Base-by-base conservation (phyloP, 1,284 basidiomycete species). In the Sanguinoderma infundibulare region DNA sequence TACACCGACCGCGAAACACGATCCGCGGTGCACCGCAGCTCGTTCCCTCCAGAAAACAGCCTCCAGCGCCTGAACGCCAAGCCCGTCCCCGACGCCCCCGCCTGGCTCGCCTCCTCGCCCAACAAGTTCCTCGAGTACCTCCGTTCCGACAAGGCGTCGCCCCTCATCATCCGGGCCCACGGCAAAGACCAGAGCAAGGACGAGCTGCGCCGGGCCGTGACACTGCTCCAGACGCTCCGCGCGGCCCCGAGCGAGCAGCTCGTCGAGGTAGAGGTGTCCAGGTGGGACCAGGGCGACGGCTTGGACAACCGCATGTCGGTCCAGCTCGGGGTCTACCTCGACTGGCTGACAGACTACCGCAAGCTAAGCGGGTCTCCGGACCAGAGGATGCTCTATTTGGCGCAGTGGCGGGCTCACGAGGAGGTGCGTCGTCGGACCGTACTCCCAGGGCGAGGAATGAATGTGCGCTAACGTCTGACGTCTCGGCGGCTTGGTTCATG, bases 261-360 rank as follows among this genome's bases (percentile, higher is more conserved):
- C n/a, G 68, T 73, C 17, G 69, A 71, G n/a, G 60, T 72, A 12
- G 72, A 73, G 57, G 52, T 66, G 14, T 69, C 69, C 5, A 62
- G 69, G 10, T 72, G 71, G 42, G 67, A 71, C 42, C 5, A 44
- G 20, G 9, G 14, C 28, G 36, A 20, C 30, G 61, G 53, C 15
- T 40, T 3, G 64, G 68, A 51, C 34, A 57, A 67, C 35, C 65
- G 66, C 10, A 30, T 69, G n/a, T 46, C 59, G 8, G 67, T 68
- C 61, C 65, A 58, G 10, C 56, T 73, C 15, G 47, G 63, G 15
- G 51, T 65, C 36, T 71, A 70, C 44, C 54, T 72, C 7, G 65
- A 70, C 38, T 72, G 70, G 70, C 44, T 72, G 44, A 51, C 24
- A 51, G 22, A 65, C 39, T 47, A 51, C 38, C 60, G 36, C 32